A percentile compares a stretch with the other conserved stretches of the same genome.
Conservation (phyloP, 177 flowering plant species). For the Telopea speciosissima region DNA sequence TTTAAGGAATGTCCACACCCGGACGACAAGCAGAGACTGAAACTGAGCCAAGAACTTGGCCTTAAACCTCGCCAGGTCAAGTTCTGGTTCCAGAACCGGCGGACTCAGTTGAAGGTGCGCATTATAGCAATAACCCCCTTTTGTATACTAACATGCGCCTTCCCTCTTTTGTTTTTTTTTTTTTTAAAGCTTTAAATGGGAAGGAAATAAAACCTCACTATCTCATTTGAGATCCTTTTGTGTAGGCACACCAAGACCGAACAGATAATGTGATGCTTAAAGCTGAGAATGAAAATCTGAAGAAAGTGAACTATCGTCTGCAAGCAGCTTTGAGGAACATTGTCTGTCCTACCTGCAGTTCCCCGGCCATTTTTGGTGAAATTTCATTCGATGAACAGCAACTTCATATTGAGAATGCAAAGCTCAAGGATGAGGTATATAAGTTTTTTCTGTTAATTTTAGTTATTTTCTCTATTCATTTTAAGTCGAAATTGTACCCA, state of each 20-base stretch:
- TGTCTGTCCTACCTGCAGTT: constrained; percentile 77
- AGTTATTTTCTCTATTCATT: too few relatives aligned
- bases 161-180: not conserved
- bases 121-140: not conserved
- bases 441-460: too few relatives aligned
- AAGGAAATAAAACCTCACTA: too few relatives aligned
- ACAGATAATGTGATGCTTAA: constrained; percentile 64
- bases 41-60: constrained; percentile 79
- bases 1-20: constrained; percentile 95
- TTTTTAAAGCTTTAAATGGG: too few relatives aligned
- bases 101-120: constrained; percentile 84
- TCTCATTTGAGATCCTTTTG: too few relatives aligned
- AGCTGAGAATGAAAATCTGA: constrained; percentile 68
- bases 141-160: too few relatives aligned
- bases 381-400: constrained; percentile 73
- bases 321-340: constrained; percentile 59
- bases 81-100: constrained; percentile 96
- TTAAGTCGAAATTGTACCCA: too few relatives aligned
- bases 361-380: constrained; percentile 60
- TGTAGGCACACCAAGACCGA: constrained; percentile 87
- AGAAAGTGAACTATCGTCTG: constrained; percentile 67
- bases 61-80: constrained; percentile 94
- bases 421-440: constrained; percentile 86
- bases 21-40: constrained; percentile 88
- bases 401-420: constrained; percentile 76